phyloP scores from a whole-genome alignment of 352 stramenopile species.

The Lagenidium giganteum region DNA sequence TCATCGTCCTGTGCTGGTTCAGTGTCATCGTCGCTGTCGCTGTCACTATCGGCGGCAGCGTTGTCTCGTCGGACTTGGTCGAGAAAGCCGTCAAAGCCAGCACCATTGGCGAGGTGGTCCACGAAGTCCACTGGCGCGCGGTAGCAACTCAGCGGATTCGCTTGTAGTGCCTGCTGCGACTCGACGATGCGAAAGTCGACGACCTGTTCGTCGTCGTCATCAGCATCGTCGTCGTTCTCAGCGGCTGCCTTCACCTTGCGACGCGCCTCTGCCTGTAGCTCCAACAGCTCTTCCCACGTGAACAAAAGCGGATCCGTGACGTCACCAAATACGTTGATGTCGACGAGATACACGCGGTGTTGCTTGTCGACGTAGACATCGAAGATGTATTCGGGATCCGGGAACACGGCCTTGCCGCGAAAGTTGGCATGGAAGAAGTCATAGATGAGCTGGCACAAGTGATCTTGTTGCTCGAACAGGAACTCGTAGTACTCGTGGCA shows the following conservation, averaged over 20 bases:
- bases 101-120: conserved; percentile 60
- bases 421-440: conserved; percentile 61
- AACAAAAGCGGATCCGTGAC: conserved; percentile 94
- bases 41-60: conserved; percentile 10
- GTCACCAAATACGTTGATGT: conserved; percentile 93
- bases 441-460: conserved; percentile 60
- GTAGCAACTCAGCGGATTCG: conserved; percentile 72
- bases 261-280: conserved; percentile 17
- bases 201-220: conserved; percentile 33
- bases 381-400: conserved; percentile 84
- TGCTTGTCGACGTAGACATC: conserved; percentile 95
- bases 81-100: conserved; percentile 77
- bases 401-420: conserved; percentile 30
- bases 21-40: conserved; percentile 21
- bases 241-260: conserved; percentile 9
- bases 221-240: conserved; percentile 5
- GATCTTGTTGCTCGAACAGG: conserved; percentile 66
- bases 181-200: conserved; percentile 82
- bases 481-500: conserved; percentile 91
- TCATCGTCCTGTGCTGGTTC: conserved; percentile 8
- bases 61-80: conserved; percentile 83
- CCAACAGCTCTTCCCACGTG: conserved; percentile 83
- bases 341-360: conserved; percentile 87
- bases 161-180: conserved; percentile 45
- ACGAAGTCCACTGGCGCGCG: conserved; percentile 82